These are phyloP conservation scores for Phytophthora idaei DNA, from an alignment of 352 stramenopile genomes.

Conservation along the genomic window DNA sequence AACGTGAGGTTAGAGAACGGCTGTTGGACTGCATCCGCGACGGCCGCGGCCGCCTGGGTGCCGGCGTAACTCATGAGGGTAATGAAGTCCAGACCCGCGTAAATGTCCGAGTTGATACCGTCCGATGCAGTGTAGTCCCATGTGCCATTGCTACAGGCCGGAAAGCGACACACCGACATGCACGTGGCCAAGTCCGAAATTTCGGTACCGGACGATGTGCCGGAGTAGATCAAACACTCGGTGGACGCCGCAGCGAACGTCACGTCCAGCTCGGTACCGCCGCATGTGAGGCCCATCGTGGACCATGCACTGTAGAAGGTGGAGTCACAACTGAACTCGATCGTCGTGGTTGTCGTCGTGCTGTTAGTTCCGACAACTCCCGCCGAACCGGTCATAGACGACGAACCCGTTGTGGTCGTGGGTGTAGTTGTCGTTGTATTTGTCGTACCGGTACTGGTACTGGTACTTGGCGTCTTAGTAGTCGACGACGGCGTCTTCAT, in stretches of 20 bases:
- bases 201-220: conserved; percentile 46
- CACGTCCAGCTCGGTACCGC: conserved; percentile 53
- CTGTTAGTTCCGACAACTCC: conserved; percentile 16
- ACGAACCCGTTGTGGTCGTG: conserved; percentile 15
- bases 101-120: conserved; percentile 72
- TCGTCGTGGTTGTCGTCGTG: conserved; percentile 20
- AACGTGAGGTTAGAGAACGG: conserved; percentile 66
- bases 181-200: conserved; percentile 71
- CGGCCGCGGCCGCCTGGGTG: conserved; percentile 28
- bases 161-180: conserved; percentile 84
- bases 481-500: conserved; percentile 10
- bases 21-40: conserved; percentile 40
- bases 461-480: conserved; percentile 8
- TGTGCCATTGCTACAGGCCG: conserved; percentile 65
- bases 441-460: conserved; percentile 6
- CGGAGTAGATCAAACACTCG: conserved; percentile 83
- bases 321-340: conserved; percentile 75
- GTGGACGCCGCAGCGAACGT: conserved; percentile 49
- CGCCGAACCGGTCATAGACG: conserved; percentile 7
- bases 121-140: conserved; percentile 81
- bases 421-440: conserved; percentile 1
- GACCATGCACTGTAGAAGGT: conserved; percentile 82
- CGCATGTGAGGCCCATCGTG: conserved; percentile 70
- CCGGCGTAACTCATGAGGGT: conserved; percentile 57
- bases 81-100: conserved; percentile 72